Evolutionary conservation across 208 protist genomes (phyloP).

Genomic region (Phytomonas francai): DNA sequence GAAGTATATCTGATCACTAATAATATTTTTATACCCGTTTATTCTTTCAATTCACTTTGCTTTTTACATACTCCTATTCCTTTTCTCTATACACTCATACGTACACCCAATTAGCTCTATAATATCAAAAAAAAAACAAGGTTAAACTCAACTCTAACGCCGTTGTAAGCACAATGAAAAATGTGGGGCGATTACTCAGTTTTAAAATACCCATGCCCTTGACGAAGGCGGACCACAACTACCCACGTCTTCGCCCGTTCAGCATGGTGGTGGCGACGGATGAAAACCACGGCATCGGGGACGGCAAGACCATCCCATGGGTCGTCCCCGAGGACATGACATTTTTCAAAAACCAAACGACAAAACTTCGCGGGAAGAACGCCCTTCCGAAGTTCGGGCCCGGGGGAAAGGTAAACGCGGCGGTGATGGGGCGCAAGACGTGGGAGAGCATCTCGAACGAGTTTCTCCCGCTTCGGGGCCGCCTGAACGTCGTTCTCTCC

Average conservation of each 20-base stretch:
- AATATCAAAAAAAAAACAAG: constrained; percentile 1
- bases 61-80: constrained; percentile 7
- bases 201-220: constrained; percentile 72
- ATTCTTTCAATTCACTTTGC: neutral
- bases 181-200: constrained; percentile 11
- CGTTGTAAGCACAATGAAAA: neutral
- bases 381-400: constrained; percentile 14
- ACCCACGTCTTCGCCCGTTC: constrained; percentile 55
- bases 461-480: constrained; percentile 83
- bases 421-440: constrained; percentile 97
- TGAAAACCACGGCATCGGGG: constrained; percentile 67
- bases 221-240: constrained; percentile 35
- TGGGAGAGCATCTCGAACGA: constrained; percentile 92
- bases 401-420: constrained; percentile 76
- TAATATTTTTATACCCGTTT: constrained; percentile 1
- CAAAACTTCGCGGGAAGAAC: constrained; percentile 63
- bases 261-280: constrained; percentile 71
- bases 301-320: constrained; percentile 79
- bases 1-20: neutral
- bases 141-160: neutral
- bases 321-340: constrained; percentile 81
- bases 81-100: neutral
- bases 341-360: constrained; percentile 81
- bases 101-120: neutral
- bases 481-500: constrained; percentile 91